These are phyloP conservation scores for Cladosporium cucumerinum DNA, from an alignment of 2,329 filamentous ascomycete genomes.

Conservation along the genomic window DNA sequence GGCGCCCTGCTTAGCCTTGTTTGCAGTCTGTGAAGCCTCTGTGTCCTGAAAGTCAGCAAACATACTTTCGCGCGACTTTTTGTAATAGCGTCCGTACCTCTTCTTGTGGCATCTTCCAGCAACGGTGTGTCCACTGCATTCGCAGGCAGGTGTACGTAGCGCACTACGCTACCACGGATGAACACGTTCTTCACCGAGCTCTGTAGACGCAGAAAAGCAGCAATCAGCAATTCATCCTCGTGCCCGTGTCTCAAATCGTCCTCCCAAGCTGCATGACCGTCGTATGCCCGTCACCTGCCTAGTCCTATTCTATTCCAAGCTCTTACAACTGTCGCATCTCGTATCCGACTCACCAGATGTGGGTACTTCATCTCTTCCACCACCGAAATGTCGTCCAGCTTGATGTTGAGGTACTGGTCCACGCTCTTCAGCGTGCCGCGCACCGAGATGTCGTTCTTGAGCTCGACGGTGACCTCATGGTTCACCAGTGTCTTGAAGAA, in stretches of 20 bases:
- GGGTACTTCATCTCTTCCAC: constrained; percentile 93
- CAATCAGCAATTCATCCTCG: constrained; percentile 13
- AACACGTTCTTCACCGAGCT: constrained; percentile 93
- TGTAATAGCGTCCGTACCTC: constrained; percentile 54
- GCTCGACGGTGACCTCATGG: constrained; percentile 93
- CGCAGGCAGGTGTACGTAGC: constrained; percentile 85
- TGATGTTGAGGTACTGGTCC: constrained; percentile 98
- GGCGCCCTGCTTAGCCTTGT: constrained; percentile 34
- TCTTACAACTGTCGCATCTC: background rate
- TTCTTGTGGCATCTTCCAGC: constrained; percentile 84
- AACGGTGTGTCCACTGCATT: constrained; percentile 79
- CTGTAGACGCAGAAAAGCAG: constrained; percentile 35
- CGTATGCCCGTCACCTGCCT: background rate
- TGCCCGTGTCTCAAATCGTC: background rate
- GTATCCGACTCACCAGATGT: constrained; percentile 66
- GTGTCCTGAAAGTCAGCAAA: constrained; percentile 15
- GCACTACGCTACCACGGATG: constrained; percentile 86
- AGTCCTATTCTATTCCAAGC: background rate
- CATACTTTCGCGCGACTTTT: constrained; percentile 20
- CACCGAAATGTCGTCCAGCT: constrained; percentile 91
- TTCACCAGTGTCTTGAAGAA: constrained; percentile 99
- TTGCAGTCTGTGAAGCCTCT: constrained; percentile 34
- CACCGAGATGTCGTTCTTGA: constrained; percentile 99
- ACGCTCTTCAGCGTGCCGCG: constrained; percentile 94
- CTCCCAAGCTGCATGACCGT: background rate